Evolutionary conservation across 441 rosid species (phyloP), one percentile per base, ranked within the genome.

Genomic region (Populus hybrid): DNA sequence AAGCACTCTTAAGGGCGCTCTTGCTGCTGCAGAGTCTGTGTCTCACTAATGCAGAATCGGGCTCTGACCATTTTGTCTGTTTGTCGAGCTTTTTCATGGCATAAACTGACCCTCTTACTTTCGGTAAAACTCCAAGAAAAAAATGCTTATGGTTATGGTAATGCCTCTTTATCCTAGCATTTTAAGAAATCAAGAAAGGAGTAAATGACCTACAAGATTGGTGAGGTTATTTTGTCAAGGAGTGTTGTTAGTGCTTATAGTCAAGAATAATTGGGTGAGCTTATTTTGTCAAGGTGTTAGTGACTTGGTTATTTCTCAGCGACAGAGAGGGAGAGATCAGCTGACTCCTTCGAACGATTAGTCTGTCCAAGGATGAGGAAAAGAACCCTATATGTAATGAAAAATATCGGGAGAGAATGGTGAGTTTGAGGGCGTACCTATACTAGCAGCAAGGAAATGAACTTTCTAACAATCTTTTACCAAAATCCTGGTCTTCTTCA

Each of bases 51-150:
- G 79, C 72, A 71, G 85, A 82, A 64, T 71, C 29, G 80, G 86
- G 45, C 20, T 74, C 88, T 85, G 87, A 81, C 83, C 65, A 71
- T 65, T 74, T 84, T 89, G 95, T 91, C 93, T 87, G 74, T 76
- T 89, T 90, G 97, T 94, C 94, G 83, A 83, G 81, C 76, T 82
- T 84, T 88, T 81, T 66, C 81, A 82, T 78, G 81, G 90, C 95
- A 87, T 68, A 65, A 73, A 73, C 83, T 85, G 82, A 79, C 80
- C 75, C 67, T 31, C 26, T 63, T 21, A n/a, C 61, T n/a, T 38
- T 42, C 2, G 2, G 24, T 31, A 31, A 4, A 31, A 68, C 1
- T 31, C 42, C 45, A 18, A 33, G 10, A 35, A 35, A 7, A 68
- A 68, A 35, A 68, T 29, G 36, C 28, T 21, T 64, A 64, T 64